Conservation (phyloP, 2,329 filamentous ascomycete species). For the Sporothrix mexicana region DNA sequence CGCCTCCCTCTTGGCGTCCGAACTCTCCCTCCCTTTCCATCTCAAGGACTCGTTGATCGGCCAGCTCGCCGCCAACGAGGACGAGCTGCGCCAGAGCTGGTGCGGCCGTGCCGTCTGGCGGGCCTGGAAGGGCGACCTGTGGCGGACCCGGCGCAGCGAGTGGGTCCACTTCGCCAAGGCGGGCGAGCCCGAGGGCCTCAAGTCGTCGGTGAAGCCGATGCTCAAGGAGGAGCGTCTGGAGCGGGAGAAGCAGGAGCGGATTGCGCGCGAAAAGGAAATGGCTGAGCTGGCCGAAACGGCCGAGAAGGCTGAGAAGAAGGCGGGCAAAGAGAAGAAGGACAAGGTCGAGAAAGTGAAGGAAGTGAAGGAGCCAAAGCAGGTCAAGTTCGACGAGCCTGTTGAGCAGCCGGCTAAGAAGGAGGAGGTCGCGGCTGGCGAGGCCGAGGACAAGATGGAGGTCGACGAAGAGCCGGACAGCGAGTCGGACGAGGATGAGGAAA, state of each 20-base stretch:
- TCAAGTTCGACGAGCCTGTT: conserved; percentile 7
- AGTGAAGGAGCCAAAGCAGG: conserved; percentile 7
- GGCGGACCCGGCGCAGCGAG: conserved; percentile 58
- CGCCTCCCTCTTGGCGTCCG: conserved; percentile 48
- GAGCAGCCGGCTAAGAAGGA: neutral
- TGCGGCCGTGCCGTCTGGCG: conserved; percentile 63
- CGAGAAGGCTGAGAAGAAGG: neutral
- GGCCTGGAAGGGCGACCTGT: conserved; percentile 63
- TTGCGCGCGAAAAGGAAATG: neutral
- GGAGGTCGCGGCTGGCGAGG: conserved; percentile 11
- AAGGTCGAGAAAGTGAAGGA: neutral
- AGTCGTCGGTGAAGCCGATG: conserved; percentile 47
- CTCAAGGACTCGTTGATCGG: conserved; percentile 62
- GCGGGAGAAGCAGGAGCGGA: conserved; percentile 12
- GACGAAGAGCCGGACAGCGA: conserved; percentile 17
- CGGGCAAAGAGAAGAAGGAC: neutral
- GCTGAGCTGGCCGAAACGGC: neutral
- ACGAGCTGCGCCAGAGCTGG: conserved; percentile 58
- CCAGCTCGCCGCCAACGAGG: conserved; percentile 55
- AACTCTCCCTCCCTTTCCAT: conserved; percentile 56
- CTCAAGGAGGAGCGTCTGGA: conserved; percentile 31
- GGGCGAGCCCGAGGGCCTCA: conserved; percentile 48
- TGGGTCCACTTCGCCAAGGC: conserved; percentile 66
- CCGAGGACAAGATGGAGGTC: conserved; percentile 23
- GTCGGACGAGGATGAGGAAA: neutral